Base-by-base conservation (phyloP, 2,329 filamentous ascomycete species). In the Xylaria sp. region DNA sequence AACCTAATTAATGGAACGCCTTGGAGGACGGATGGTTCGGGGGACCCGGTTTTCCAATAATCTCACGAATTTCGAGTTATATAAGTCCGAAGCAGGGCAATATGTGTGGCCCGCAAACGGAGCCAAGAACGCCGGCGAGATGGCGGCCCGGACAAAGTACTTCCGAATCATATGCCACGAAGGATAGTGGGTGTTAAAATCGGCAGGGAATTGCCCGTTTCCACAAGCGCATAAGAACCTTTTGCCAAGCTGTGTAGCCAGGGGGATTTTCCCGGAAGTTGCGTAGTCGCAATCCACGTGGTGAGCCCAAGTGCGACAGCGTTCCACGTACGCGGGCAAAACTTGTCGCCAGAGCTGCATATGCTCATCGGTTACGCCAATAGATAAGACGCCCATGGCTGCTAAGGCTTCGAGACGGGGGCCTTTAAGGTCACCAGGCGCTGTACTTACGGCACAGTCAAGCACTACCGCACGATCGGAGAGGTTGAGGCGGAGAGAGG, bases 101-200 rank as follows among this genome's bases (percentile, higher is more conserved):
- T 44, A 62, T 9, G 51, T 25, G 20, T 60, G 45, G 9, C 68
- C 65, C n/a, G 20, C 44, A 22, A 64, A 69, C 13, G 67, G 78
- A 17, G 80, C 77, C 29, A 83, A 77, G 71, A 82, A 90, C 0
- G 79, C 75, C 0, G 86, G 86, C 61, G 87, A 89, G 70, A 90
- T 86, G 9, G 85, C 86, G 4, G 87, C 80, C 6, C 88, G 82
- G 38, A 88, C 86, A 27, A 84, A 81, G 50, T 81, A 76, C 55
- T 78, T 73, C 1, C 77, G 78, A 9, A 80, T 78, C 15, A 72
- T 75, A 3, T 27, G 20, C 79, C 84, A 83, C 27, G 79, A 76
- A 0, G 82, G 81, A 6, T 84, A 49, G 2, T 45, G 27, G 5
- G 71, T 59, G 38, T 81, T 66, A 60, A 79, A 87, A 44, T 72